These are phyloP conservation scores for Brettanomyces bruxellensis DNA, from an alignment of 805 yeast species.

Conservation along the genomic window DNA sequence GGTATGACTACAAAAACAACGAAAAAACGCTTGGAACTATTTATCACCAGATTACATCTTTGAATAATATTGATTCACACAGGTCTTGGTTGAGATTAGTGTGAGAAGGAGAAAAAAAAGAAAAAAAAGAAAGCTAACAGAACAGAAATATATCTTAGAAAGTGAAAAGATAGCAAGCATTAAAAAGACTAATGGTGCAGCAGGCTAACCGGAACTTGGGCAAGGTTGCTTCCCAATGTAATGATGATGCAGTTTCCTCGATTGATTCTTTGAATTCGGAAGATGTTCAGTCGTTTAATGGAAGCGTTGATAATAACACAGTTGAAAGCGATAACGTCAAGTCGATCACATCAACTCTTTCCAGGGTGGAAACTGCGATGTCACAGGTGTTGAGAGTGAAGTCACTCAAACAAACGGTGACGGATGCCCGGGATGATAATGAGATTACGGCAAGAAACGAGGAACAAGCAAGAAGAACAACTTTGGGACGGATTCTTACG, in stretches of 20 bases:
- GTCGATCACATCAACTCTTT: background rate
- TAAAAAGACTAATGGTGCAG: no score
- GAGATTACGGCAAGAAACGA: slow-evolving; percentile 8
- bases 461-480: slow-evolving; percentile 6
- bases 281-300: background rate
- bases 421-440: slow-evolving; percentile 15
- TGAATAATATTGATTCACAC: no score
- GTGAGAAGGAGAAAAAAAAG: no score
- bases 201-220: no score
- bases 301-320: background rate
- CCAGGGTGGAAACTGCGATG: background rate
- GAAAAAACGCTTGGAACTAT: no score
- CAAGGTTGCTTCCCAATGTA: no score
- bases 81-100: no score
- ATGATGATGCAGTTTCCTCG: background rate
- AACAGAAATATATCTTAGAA: no score
- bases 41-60: no score
- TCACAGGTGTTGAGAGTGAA: background rate
- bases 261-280: background rate
- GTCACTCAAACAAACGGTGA: slow-evolving; percentile 1
- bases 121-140: no score
- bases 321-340: background rate
- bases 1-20: no score
- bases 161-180: no score
- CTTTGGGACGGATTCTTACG: slow-evolving; percentile 13